Evolutionary conservation across 305 asterid species (phyloP).

Genomic region (Fraxinus albicans): DNA sequence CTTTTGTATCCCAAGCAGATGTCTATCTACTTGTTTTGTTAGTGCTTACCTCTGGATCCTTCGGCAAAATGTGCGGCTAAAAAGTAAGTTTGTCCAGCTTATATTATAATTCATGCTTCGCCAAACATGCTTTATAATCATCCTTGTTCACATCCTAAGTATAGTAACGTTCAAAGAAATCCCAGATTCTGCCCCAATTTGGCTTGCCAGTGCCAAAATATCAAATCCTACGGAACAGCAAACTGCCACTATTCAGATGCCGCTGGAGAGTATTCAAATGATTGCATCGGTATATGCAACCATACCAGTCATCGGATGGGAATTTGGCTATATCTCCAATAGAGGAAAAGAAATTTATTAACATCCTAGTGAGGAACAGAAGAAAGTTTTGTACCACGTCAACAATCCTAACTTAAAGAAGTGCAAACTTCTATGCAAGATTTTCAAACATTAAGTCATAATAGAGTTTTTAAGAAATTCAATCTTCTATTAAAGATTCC

Average conservation of each 20-base stretch:
- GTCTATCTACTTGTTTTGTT: neutral
- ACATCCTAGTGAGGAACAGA: neutral
- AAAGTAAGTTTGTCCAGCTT: neutral
- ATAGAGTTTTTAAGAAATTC: neutral
- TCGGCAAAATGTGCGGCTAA: neutral
- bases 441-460: neutral
- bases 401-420: neutral
- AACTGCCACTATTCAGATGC: neutral
- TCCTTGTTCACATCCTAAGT: neutral
- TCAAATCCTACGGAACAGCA: neutral
- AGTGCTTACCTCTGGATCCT: neutral
- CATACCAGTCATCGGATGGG: neutral
- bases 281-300: neutral
- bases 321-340: neutral
- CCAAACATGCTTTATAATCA: neutral
- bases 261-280: neutral
- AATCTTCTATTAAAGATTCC: neutral
- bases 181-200: neutral
- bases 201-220: neutral
- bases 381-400: neutral
- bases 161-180: neutral
- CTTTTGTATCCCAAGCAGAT: neutral
- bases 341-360: neutral
- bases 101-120: neutral
- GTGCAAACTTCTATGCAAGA: slow-evolving; percentile 5